Evolutionary conservation across 2,329 filamentous ascomycete species (phyloP).

Genomic region (Rugonectria rugulosa): DNA sequence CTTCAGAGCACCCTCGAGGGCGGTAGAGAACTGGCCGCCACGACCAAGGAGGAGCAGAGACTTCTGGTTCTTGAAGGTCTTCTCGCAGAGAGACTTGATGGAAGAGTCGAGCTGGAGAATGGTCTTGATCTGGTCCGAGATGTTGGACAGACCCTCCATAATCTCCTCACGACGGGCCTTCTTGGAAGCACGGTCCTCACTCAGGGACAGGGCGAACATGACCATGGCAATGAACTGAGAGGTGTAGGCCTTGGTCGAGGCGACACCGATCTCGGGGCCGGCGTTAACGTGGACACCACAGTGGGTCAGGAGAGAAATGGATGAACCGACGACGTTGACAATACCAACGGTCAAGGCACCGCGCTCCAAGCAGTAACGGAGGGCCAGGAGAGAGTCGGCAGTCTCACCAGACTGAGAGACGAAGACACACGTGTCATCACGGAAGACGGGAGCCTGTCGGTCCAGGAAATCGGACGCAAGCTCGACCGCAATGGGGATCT

Average conservation of each 20-base stretch:
- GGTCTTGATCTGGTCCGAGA: constrained; percentile 91
- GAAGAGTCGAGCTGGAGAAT: constrained; percentile 90
- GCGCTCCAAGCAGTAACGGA: constrained; percentile 97
- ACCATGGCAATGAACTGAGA: constrained; percentile 99
- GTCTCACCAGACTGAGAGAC: constrained; percentile 99
- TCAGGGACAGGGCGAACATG: constrained; percentile 97
- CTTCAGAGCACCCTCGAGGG: constrained; percentile 96
- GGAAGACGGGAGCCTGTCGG: constrained; percentile 95
- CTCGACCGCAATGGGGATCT: constrained; percentile 97
- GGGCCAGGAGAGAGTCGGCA: constrained; percentile 94
- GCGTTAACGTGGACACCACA: constrained; percentile 99
- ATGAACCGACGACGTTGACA: constrained; percentile 98
- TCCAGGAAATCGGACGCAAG: constrained; percentile 98
- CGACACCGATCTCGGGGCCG: constrained; percentile 97
- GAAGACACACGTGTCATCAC: constrained; percentile 98
- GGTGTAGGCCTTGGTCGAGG: constrained; percentile 98
- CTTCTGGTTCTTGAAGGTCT: constrained; percentile 97
- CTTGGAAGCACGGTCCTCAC: constrained; percentile 97
- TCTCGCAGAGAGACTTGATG: constrained; percentile 93
- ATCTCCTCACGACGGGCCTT: constrained; percentile 91
- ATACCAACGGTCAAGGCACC: constrained; percentile 97
- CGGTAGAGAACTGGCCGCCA: constrained; percentile 96
- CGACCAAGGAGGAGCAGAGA: constrained; percentile 90
- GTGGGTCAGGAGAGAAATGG: constrained; percentile 98
- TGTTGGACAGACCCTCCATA: constrained; percentile 87